Evolutionary conservation across 352 stramenopile species (phyloP), one percentile per base, ranked within the genome.

Genomic region (Globisporangium apiculatum): DNA sequence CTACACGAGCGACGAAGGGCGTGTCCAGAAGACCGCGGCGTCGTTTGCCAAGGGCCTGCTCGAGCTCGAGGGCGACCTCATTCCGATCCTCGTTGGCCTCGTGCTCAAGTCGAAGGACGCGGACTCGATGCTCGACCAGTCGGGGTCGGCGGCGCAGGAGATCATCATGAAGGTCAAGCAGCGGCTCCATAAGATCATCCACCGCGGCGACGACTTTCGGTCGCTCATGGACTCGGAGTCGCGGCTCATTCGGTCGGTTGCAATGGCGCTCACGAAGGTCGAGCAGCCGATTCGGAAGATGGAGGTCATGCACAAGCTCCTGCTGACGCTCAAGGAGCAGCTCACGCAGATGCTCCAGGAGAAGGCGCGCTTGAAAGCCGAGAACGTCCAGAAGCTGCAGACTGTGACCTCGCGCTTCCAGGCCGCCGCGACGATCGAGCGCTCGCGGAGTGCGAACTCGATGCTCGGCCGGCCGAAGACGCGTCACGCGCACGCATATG

Each of bases 1-100:
- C 57, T 99, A 99, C 72, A 99, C 96, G 4, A 98, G 85, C 52
- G 97, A 99, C 66, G 98, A 99, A 86, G 97, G 98, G 4, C 82
- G 98, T 24, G 97, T 99, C 9, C 98, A 99, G 84, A 99, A 99
- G 67, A 99, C 97, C 9, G 98, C 97, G 0, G 97, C 98, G 14
- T 97, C 97, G 6, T 99, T 99, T 75, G 95, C 97, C 11, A 99
- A 99, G 71, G 86, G 97, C 14, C 71, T 99, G 64, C 69, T 99
- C 38, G 96, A 99, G 70, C 80, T 99, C 4, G 97, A 99, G 66
- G 97, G 97, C 36, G 96, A 99, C 53, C 89, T 99, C 53, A 98
- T 98, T 47, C 98, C 98, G 12, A 99, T 99, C 70, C 76, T 99
- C 10, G 97, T 98, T 5, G 96, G 89, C 0, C 76, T 98, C 37